Evolutionary conservation across 2,329 filamentous ascomycete genomes (phyloP).

Genomic region (Orbilia ellipsospora): DNA sequence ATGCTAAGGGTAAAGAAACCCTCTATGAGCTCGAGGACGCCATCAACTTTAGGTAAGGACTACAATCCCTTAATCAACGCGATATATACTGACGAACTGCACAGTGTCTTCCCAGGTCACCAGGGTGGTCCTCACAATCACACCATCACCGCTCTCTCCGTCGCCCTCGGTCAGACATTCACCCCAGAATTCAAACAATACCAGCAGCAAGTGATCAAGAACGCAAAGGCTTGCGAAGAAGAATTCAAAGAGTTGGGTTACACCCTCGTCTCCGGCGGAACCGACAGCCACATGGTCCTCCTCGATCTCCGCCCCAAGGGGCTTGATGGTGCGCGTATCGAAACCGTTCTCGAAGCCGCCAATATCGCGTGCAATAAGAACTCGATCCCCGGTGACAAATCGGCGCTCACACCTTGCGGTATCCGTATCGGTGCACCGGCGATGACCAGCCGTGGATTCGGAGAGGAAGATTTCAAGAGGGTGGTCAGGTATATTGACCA

Average conservation of each 20-base stretch:
- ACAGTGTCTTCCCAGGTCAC: constrained; percentile 93
- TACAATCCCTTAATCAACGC: not conserved
- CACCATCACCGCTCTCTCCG: constrained; percentile 96
- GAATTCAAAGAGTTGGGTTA: constrained; percentile 88
- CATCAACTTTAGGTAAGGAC: constrained; percentile 81
- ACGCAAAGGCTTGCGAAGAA: constrained; percentile 89
- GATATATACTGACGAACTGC: constrained; percentile 12
- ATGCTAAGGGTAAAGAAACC: constrained; percentile 90
- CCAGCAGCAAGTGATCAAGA: constrained; percentile 90
- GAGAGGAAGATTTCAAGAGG: constrained; percentile 88
- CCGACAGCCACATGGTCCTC: constrained; percentile 97
- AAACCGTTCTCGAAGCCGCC: constrained; percentile 95
- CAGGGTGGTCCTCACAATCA: constrained; percentile 99
- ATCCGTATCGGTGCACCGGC: constrained; percentile 96
- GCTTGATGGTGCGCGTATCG: constrained; percentile 93
- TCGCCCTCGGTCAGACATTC: constrained; percentile 93
- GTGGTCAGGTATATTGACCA: constrained; percentile 90
- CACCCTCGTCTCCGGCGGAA: constrained; percentile 94
- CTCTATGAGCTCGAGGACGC: constrained; percentile 93
- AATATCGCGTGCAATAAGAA: constrained; percentile 99
- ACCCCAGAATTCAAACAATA: constrained; percentile 91
- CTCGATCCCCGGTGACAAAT: constrained; percentile 96
- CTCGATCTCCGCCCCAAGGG: constrained; percentile 87
- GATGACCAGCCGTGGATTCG: constrained; percentile 96
- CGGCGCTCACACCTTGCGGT: constrained; percentile 90